Evolutionary conservation across 371 early-diverging fungal species (phyloP).

Genomic region (Rhizopus stolonifer): DNA sequence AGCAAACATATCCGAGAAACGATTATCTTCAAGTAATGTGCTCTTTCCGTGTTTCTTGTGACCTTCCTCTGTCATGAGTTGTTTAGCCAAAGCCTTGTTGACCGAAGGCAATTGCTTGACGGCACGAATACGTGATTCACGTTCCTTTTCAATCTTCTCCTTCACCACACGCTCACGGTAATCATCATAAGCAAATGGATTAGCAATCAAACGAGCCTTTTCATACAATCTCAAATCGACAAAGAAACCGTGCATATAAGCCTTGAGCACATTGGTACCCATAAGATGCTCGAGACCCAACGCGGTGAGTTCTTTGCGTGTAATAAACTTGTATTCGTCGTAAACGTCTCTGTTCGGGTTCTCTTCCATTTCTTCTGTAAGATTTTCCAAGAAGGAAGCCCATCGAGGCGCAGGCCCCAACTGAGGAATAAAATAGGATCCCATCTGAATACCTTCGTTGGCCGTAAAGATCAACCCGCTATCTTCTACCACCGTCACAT

Average conservation of each 20-base stretch:
- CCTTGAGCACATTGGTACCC: constrained; percentile 91
- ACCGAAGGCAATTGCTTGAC: constrained; percentile 88
- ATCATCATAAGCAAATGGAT: constrained; percentile 97
- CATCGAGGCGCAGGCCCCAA: constrained; percentile 96
- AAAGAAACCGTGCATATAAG: constrained; percentile 99
- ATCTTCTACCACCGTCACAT: constrained; percentile 79
- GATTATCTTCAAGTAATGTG: constrained; percentile 73
- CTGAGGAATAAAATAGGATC: constrained; percentile 89
- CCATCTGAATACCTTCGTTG: constrained; percentile 93
- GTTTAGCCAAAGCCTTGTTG: constrained; percentile 81
- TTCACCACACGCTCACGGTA: constrained; percentile 75
- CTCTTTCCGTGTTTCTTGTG: constrained; percentile 50
- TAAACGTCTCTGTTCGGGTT: constrained; percentile 83
- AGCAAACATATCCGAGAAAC: constrained; percentile 88
- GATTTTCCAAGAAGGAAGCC: constrained; percentile 95
- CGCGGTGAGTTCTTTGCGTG: constrained; percentile 83
- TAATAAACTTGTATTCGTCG: constrained; percentile 97
- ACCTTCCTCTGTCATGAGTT: constrained; percentile 60
- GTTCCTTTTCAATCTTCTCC: constrained; percentile 83
- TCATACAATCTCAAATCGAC: constrained; percentile 94
- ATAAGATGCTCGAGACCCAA: constrained; percentile 91
- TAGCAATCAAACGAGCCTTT: constrained; percentile 92
- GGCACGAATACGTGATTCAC: constrained; percentile 87
- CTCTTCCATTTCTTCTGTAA: constrained; percentile 98
- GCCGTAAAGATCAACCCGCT: constrained; percentile 94